Evolutionary conservation across 1,284 basidiomycete species (phyloP), one percentile per base, ranked within the genome.

Genomic region (Xerocomus amazonicus): DNA sequence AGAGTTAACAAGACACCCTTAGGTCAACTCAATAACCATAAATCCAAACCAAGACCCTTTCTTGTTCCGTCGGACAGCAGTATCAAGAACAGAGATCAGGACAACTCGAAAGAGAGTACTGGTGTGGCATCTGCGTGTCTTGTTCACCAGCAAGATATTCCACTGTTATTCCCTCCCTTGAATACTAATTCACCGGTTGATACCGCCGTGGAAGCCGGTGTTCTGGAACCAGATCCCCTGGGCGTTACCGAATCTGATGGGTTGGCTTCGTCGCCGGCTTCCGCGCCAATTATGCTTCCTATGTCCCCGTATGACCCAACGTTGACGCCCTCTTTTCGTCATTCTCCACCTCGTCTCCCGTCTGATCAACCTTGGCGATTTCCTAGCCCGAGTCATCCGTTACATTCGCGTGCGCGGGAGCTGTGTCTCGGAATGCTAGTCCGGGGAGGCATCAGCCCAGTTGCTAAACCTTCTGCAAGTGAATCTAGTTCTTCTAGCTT

Each of bases 361-460:
- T 83, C 80, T 16, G 81, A 85, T 55, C 84, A 87, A 52, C 85
- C 87, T 6, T 89, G 86, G 87, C 78, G 83, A 33, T 88, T 80
- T 62, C 79, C 81, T 14, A 85, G 83, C 58, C 83, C 83, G 17
- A 83, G 81, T 47, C 82, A 87, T 60, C 83, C 86, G 3, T 67
- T 87, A 32, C 79, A 85, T 62, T 80, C 79, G 12, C 74, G 67
- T 28, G 76, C 77, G 9, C 77, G 79, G 35, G 81, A 88, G 51
- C 59, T 85, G n/a, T 82, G 81, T 26, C 68, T 87, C 40, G 75
- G 76, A 46, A 78, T 83, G 75, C 70, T 88, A 19, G 73, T 78
- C 23, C 67, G 62, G 19, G 70, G 67, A 10, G 71, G 69, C 36
- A 59, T 64, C 3, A 79, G 74, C 50, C 76, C 75, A n/a, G 59